Percentiles rank a stretch among this genome's conserved stretches.
Conservation (phyloP, 2,329 filamentous ascomycete species). For the Pseudogymnoascus sp. region DNA sequence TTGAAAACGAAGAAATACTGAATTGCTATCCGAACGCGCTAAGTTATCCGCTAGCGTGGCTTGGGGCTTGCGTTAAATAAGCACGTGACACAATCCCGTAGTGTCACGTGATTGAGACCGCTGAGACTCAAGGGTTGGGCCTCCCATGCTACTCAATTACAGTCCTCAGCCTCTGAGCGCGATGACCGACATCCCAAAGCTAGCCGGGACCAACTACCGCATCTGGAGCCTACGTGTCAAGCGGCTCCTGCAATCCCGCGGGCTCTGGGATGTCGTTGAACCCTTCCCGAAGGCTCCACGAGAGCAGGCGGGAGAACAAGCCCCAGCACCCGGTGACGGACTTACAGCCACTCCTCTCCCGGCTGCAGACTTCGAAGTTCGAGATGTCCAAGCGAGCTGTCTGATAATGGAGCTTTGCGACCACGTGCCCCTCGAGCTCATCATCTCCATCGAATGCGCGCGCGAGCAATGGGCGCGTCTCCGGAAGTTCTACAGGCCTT, state of each 20-base stretch:
- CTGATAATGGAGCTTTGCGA: neutral
- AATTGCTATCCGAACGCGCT: neutral
- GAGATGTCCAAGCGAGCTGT: neutral
- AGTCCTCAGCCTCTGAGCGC: neutral
- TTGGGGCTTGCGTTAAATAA: neutral
- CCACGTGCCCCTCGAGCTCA: neutral
- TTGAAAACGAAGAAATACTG: conserved; percentile 4
- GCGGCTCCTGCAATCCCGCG: neutral
- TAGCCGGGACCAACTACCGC: neutral
- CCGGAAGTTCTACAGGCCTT: neutral
- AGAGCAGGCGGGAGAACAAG: neutral
- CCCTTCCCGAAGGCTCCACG: neutral
- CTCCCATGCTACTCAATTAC: neutral
- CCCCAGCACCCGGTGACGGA: neutral
- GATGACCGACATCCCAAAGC: neutral
- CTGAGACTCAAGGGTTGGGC: neutral
- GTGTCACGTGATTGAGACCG: neutral
- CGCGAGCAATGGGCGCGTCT: neutral
- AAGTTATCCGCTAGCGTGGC: neutral
- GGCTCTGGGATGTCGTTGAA: neutral
- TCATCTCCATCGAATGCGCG: neutral
- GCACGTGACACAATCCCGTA: neutral
- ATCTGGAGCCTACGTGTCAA: neutral
- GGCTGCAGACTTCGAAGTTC: neutral
- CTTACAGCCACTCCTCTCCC: neutral